A percentile compares a stretch with the other conserved stretches of the same genome.
Conservation (phyloP, 176 grass and related monocot species). For the Dendrocalamus sinicus region DNA sequence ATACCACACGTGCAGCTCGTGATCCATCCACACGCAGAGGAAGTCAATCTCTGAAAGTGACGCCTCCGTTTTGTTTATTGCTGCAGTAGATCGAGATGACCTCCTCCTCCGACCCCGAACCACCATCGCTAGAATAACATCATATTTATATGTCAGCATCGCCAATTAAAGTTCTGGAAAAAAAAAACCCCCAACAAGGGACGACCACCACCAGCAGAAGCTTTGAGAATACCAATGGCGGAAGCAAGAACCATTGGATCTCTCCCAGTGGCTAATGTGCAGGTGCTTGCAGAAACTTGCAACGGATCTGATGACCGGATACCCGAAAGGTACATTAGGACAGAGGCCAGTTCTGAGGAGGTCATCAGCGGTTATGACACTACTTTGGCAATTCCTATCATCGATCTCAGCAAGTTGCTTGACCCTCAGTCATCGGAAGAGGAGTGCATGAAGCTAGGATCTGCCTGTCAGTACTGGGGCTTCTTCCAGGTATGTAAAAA, state of each 20-base stretch:
- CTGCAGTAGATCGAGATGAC: no score
- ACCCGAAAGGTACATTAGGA: slow-evolving; percentile 41
- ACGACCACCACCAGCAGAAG: neutral
- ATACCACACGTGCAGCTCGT: no score
- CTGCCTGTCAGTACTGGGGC: neutral
- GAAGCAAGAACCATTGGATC: neutral
- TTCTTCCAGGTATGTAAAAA: neutral
- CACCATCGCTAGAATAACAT: no score
- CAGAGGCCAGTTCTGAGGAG: neutral
- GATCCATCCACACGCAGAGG: no score
- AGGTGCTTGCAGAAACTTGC: slow-evolving; percentile 6
- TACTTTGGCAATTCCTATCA: neutral
- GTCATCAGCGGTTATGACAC: neutral
- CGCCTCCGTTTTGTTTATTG: no score
- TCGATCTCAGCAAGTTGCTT: slow-evolving; percentile 37
- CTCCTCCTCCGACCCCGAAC: no score
- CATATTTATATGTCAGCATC: neutral
- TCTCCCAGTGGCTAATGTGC: slow-evolving; percentile 30
- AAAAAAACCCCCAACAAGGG: neutral
- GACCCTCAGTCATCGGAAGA: slow-evolving; percentile 16
- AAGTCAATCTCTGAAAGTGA: no score
- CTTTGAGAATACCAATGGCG: neutral
- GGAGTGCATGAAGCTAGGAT: slow-evolving; percentile 36
- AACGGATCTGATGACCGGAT: neutral
- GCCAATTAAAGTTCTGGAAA: neutral